Conservation (phyloP, 129 eudicot genomes). For the Calendula officinalis region DNA sequence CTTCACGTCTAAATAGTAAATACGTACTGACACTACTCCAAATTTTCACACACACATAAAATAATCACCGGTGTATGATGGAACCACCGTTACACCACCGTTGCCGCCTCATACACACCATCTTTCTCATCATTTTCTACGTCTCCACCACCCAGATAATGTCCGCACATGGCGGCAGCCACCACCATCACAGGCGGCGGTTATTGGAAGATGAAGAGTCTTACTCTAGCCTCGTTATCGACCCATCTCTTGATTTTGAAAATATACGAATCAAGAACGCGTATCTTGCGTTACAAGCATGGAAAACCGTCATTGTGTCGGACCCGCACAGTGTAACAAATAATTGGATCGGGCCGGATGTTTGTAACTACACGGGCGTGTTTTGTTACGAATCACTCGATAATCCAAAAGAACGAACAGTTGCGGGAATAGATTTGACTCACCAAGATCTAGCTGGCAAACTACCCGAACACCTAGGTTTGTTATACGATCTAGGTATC, state of each 20-base stretch:
- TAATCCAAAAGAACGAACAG: conserved; percentile 35
- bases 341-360: conserved; percentile 62
- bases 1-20: conserved; percentile 14
- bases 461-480: conserved; percentile 58
- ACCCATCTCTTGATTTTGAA: conserved; percentile 45
- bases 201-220: conserved; percentile 15
- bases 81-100: conserved; percentile 21
- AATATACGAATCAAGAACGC: conserved; percentile 55
- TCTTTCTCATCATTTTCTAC: conserved; percentile 23
- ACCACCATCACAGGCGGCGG: conserved; percentile 9
- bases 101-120: conserved; percentile 10
- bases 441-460: conserved; percentile 71
- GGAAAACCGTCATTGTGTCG: conserved; percentile 59
- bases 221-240: conserved; percentile 19
- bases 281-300: conserved; percentile 70
- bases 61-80: conserved; percentile 14
- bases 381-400: conserved; percentile 55
- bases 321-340: conserved; percentile 55
- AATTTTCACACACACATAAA: background rate
- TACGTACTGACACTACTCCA: conserved; percentile 8
- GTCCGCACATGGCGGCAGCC: background rate
- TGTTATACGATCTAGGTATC: conserved; percentile 49
- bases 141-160: conserved; percentile 25
- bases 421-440: conserved; percentile 70
- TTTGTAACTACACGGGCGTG: conserved; percentile 73